A percentile compares a stretch with the other conserved stretches of the same genome.
These are phyloP conservation scores for Nicotiana obtusifolia DNA, from an alignment of 257 asterid genomes.

Conservation along the genomic window DNA sequence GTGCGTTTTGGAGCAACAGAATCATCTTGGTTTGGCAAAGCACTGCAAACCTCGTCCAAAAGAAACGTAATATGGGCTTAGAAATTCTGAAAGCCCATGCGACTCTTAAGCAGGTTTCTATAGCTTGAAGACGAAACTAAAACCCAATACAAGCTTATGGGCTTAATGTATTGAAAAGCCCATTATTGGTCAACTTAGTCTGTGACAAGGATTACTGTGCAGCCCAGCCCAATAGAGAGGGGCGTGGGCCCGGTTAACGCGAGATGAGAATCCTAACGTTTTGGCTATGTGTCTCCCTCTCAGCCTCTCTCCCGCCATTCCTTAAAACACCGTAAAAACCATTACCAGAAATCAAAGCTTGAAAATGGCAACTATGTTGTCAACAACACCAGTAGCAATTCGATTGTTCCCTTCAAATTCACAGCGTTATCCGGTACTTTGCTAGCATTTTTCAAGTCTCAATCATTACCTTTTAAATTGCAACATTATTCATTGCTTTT, in stretches of 20 bases:
- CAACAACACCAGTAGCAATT: constrained; percentile 10
- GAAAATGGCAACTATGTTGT: constrained; percentile 25
- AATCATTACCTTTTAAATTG: not conserved
- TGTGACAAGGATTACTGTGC: not conserved
- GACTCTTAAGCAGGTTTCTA: not conserved
- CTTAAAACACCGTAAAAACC: not conserved
- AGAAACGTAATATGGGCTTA: not conserved
- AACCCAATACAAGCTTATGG: not conserved
- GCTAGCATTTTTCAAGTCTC: not conserved
- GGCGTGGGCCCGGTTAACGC: not conserved
- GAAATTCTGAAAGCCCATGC: not conserved
- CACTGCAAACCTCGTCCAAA: not conserved
- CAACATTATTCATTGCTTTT: not conserved
- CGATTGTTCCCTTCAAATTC: constrained; percentile 31
- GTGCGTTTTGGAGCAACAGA: too few relatives aligned
- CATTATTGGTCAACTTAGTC: not conserved
- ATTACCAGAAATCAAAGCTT: not conserved
- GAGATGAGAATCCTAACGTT: constrained; percentile 3
- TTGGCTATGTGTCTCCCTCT: constrained; percentile 6
- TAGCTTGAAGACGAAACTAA: not conserved
- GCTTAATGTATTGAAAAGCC: not conserved
- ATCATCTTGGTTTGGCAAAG: not conserved
- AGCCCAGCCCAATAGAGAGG: not conserved
- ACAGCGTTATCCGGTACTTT: constrained; percentile 30
- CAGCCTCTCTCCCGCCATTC: constrained; percentile 23